Evolutionary conservation across 805 yeast genomes (phyloP).

Genomic region (Nakazawaea laoshanensis): DNA sequence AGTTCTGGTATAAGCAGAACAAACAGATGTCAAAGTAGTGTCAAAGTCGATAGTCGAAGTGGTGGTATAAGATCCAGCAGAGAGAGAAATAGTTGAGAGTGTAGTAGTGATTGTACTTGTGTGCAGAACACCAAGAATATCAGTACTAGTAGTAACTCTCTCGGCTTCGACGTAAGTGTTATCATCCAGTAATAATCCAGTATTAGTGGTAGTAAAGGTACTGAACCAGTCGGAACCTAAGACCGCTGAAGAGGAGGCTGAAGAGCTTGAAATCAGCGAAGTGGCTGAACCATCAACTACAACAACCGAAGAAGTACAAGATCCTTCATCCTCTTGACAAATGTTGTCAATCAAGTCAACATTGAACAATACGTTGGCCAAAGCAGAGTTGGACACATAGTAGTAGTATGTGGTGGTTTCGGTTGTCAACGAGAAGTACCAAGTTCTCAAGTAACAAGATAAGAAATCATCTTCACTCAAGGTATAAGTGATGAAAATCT

Average conservation of each 20-base stretch:
- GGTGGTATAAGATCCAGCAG: not conserved
- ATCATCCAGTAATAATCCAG: not conserved
- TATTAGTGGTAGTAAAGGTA: too few relatives aligned
- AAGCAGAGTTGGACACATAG: not conserved
- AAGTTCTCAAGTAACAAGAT: slow-evolving; percentile 1
- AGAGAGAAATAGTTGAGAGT: not conserved
- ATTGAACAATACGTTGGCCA: not conserved
- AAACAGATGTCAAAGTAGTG: not conserved
- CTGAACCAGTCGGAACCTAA: too few relatives aligned
- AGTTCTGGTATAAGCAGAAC: not conserved
- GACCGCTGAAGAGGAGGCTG: too few relatives aligned
- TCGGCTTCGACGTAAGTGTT: not conserved
- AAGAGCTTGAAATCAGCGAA: too few relatives aligned
- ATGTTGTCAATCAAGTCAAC: slow-evolving; percentile 2
- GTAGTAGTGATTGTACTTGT: not conserved
- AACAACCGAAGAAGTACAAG: not conserved
- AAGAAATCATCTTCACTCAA: not conserved
- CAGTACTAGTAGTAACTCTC: not conserved
- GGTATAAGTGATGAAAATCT: not conserved
- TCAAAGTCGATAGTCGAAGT: not conserved
- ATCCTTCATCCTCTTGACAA: not conserved
- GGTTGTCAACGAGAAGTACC: not conserved
- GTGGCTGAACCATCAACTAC: not conserved
- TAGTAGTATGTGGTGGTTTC: slow-evolving; percentile 1
- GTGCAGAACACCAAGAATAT: not conserved